Base-by-base conservation (phyloP, 495 filamentous ascomycete species). In the Aspergillus panamensis region DNA sequence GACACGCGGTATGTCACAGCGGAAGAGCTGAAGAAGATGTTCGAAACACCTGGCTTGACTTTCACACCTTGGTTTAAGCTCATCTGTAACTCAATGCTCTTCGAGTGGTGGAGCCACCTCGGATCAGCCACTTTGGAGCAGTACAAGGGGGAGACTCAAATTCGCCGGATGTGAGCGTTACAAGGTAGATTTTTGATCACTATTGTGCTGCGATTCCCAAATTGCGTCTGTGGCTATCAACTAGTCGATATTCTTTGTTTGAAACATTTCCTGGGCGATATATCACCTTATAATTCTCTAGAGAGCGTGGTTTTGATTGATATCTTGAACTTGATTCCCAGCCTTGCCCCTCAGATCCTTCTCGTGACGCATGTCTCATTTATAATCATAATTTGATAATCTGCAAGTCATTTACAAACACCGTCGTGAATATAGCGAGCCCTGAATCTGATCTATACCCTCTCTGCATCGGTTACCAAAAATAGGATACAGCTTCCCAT, bases 41-140 rank as follows among this genome's bases (percentile, higher is more conserved):
- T 99, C 70, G 71, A 86, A 65, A 84, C 97, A 69, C 81, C 86
- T 8, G 80, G 66, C 7, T 79, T 96, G 59, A 87, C 82, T 63
- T 98, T 97, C 72, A 99, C 94, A 7, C 94, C 94, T 1, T 99
- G 94, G 94, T 99, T 99, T 80, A 96, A 96, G 82, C 84, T 99
- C 62, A 97, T 99, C 68, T 99, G 95, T 80, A 74, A 97, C 63
- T 91, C 90, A 51, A 89, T 97, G 91, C 83, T 99, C 44, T 97
- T 95, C 66, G 92, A 97, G 71, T 99, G 94, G 94, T 99, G 94
- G 94, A 82, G 85, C 65, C 87, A 92, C 71, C 83, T 97, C 32
- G 87, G 92, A 59, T 78, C 81, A 25, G 81, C 86, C 6, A 74
- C 80, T 3, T 75, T 97, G 61, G 91, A 96, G 52, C 87, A 88